phyloP scores from a whole-genome alignment of 2,329 filamentous ascomycete genomes.

The Lachnellula subtilissima region DNA sequence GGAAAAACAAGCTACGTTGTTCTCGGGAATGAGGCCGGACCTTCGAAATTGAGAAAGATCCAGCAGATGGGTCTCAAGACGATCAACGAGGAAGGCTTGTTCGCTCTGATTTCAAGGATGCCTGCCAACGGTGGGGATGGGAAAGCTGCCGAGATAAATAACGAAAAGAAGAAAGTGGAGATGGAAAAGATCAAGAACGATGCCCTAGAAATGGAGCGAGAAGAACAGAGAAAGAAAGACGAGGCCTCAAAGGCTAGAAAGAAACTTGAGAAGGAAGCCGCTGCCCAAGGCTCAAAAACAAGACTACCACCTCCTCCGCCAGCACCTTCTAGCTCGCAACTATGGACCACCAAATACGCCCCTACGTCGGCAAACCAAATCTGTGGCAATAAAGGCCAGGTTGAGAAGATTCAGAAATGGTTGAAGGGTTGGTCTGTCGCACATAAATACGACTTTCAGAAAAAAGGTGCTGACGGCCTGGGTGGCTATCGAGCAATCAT shows the following conservation, averaged over 20 bases:
- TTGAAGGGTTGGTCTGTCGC: slow-evolving; percentile 75
- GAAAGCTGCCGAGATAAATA: slow-evolving; percentile 79
- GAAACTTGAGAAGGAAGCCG: slow-evolving; percentile 29
- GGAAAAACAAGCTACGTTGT: slow-evolving; percentile 94
- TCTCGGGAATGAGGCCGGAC: slow-evolving; percentile 84
- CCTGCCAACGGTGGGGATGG: slow-evolving; percentile 84
- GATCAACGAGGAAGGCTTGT: slow-evolving; percentile 89
- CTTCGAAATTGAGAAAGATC: slow-evolving; percentile 88
- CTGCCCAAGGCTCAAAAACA: slow-evolving; percentile 35
- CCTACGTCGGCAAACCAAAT: slow-evolving; percentile 81
- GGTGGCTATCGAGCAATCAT: slow-evolving; percentile 86
- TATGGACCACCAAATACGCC: slow-evolving; percentile 96
- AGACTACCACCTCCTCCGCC: slow-evolving; percentile 36
- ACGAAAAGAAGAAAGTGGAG: slow-evolving; percentile 79
- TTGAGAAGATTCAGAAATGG: slow-evolving; percentile 89
- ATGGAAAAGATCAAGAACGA: slow-evolving; percentile 76
- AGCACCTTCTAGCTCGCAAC: slow-evolving; percentile 51
- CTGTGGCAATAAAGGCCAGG: slow-evolving; percentile 86
- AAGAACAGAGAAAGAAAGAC: slow-evolving; percentile 59
- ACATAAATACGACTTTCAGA: slow-evolving; percentile 76
- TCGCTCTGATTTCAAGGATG: slow-evolving; percentile 73
- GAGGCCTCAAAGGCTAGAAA: slow-evolving; percentile 48
- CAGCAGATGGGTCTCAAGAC: slow-evolving; percentile 75
- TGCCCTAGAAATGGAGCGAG: slow-evolving; percentile 78
- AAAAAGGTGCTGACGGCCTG: slow-evolving; percentile 76